These are phyloP conservation scores for Aspergillus hancockii DNA, from an alignment of 495 filamentous ascomycete genomes.

Conservation along the genomic window DNA sequence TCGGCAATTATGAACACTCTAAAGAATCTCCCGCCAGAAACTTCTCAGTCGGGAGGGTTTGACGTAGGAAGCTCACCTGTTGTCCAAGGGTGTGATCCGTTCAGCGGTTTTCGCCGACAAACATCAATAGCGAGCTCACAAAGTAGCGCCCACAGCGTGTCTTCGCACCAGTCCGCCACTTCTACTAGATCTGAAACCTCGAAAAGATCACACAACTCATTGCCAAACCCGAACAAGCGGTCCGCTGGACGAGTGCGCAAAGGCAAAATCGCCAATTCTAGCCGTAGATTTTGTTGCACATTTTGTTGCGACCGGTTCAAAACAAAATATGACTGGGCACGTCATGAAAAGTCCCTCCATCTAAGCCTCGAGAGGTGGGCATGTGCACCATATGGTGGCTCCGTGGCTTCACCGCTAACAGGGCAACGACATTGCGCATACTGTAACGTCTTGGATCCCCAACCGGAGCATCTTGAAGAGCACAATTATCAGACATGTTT, in stretches of 20 bases:
- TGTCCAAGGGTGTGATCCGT: constrained; percentile 34
- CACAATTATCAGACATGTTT: constrained; percentile 66
- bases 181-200: constrained; percentile 18
- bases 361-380: constrained; percentile 74
- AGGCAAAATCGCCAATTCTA: constrained; percentile 23
- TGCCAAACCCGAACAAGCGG: not conserved
- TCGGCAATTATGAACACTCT: constrained; percentile 71
- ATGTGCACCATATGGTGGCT: constrained; percentile 62
- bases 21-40: constrained; percentile 38
- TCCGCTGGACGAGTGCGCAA: not conserved
- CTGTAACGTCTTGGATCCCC: constrained; percentile 21
- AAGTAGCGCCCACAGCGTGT: constrained; percentile 13
- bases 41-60: not conserved
- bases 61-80: not conserved
- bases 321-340: constrained; percentile 78
- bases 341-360: constrained; percentile 79
- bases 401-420: constrained; percentile 43
- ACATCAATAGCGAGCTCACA: constrained; percentile 51
- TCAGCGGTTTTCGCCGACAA: constrained; percentile 59
- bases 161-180: constrained; percentile 12
- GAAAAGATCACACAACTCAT: constrained; percentile 13
- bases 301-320: constrained; percentile 80
- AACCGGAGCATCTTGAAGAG: constrained; percentile 18
- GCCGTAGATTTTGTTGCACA: constrained; percentile 52
- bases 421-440: constrained; percentile 40